Base-by-base conservation (phyloP, 805 yeast species). In the Dipodascus albidus region DNA sequence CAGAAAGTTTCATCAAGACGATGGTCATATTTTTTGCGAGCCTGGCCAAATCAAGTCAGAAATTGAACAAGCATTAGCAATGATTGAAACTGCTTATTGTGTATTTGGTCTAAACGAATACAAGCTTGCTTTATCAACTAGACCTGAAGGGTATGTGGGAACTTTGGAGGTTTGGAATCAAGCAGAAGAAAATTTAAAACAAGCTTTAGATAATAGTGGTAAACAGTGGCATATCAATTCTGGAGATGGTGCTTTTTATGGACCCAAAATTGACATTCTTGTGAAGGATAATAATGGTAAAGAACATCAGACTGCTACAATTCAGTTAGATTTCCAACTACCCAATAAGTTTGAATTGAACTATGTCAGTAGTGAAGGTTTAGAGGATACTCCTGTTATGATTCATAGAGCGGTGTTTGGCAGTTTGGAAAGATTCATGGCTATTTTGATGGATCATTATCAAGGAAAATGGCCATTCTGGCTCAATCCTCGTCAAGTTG, bases 391-490 rank as follows among this genome's bases (percentile, higher is more conserved):
- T 47, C 99, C 99, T 2, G 91, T 93, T n/a, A 81, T 93, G 88
- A 79, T 93, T 27, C 99, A 93, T 65, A 75, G 99, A 53, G 99
- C 99, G 0, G 88, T 91, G 1, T 87, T 88, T 65, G 99, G 99
- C 0, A 89, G 97, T 0, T 74, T 93, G 6, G 99, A 93, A 67
- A 75, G 99, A 62, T 93, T 93, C 64, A 70, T 93, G 70, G 96
- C 98, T 1, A 78, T 93, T 55, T 72, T 93, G 56, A 81, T 93
- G 52, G 98, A 93, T 65, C 95, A 90, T 59, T 87, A 82, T 66
- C 79, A 80, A 54, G 99, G 98, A 0, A 83, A 83, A 60, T 93
- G 98, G 98, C 99, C 99, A 8, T 89, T 93, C 65, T 93, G 99
- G 99, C 64, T 93, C 48, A 87, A 84, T 58, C 97, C 98, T 3